A percentile compares a stretch with the other conserved stretches of the same genome.
phyloP scores from a whole-genome alignment of 2,329 filamentous ascomycete species.

The Chrysoporthe deuterocubensis region DNA sequence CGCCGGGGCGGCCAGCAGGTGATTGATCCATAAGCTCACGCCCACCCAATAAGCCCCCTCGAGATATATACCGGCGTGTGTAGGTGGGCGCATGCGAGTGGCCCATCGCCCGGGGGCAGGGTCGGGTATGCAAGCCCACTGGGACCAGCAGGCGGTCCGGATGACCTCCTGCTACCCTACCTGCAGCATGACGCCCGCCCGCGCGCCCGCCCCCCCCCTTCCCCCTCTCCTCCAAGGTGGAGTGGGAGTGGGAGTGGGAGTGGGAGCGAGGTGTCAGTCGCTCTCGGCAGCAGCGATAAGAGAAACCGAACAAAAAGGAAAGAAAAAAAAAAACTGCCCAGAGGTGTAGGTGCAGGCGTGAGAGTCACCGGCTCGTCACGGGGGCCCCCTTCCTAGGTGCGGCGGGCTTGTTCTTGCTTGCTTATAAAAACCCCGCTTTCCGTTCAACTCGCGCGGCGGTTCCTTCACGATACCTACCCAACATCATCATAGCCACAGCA shows the following conservation, averaged over 20 bases:
- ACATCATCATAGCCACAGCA: neutral
- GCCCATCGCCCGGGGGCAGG: neutral
- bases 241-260: neutral
- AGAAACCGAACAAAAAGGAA: neutral
- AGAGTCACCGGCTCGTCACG: neutral
- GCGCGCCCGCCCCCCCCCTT: neutral
- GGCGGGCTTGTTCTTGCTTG: neutral
- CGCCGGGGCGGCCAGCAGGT: too few relatives aligned
- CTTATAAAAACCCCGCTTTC: slow-evolving; percentile 15
- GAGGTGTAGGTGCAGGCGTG: neutral
- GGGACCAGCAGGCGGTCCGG: slow-evolving; percentile 3
- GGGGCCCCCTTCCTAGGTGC: neutral
- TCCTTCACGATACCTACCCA: neutral
- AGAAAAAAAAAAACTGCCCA: neutral
- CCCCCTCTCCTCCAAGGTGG: neutral
- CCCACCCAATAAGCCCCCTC: too few relatives aligned
- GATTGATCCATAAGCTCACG: too few relatives aligned
- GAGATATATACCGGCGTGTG: neutral
- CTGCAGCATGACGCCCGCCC: slow-evolving; percentile 8
- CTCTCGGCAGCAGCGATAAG: neutral
- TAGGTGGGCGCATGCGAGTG: neutral
- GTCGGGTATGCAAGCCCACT: slow-evolving; percentile 2
- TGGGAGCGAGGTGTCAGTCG: slow-evolving; percentile 3
- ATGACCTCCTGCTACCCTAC: slow-evolving; percentile 23
- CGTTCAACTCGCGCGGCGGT: neutral